A percentile compares a stretch with the other conserved stretches of the same genome.
Evolutionary conservation across 495 filamentous ascomycete species (phyloP).

Genomic region (Aspergillus haitiensis): DNA sequence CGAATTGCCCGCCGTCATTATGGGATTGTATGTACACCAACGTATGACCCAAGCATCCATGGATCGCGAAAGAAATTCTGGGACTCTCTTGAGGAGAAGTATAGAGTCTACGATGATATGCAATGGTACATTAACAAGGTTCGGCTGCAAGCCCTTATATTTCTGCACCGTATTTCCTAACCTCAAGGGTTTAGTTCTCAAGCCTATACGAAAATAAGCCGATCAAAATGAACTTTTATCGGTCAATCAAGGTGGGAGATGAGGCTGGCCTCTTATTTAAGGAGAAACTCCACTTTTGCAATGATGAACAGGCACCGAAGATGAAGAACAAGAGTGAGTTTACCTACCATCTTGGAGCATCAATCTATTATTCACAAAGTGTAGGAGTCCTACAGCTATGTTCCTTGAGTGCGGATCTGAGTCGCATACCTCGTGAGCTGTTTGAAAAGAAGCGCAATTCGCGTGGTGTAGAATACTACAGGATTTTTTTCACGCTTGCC

Average conservation of each 20-base stretch:
- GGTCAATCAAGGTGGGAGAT: background rate
- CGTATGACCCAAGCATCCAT: slow-evolving; percentile 34
- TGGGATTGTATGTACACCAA: slow-evolving; percentile 32
- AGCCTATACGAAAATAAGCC: slow-evolving; percentile 12
- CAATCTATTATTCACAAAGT: background rate
- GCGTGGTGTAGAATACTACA: slow-evolving; percentile 22
- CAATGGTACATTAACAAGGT: slow-evolving; percentile 41
- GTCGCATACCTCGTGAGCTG: slow-evolving; percentile 25
- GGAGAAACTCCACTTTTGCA: slow-evolving; percentile 9
- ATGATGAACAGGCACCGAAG: slow-evolving; percentile 11
- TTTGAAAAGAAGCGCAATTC: slow-evolving; percentile 27
- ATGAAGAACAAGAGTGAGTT: slow-evolving; percentile 8
- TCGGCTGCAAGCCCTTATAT: background rate
- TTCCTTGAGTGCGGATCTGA: slow-evolving; percentile 27
- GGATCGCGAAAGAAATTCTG: background rate
- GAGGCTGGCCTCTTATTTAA: background rate
- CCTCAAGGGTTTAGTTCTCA: slow-evolving; percentile 11
- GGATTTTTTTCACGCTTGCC: slow-evolving; percentile 20
- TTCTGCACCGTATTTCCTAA: background rate
- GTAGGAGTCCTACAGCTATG: slow-evolving; percentile 25
- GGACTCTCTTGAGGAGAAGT: slow-evolving; percentile 27
- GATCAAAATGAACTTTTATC: slow-evolving; percentile 10
- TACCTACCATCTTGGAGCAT: slow-evolving; percentile 9
- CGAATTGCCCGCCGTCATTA: slow-evolving; percentile 55
- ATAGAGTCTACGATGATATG: slow-evolving; percentile 20